Base-by-base conservation (phyloP, 1,139 yeast genomes). In the Taphrina deformans region DNA sequence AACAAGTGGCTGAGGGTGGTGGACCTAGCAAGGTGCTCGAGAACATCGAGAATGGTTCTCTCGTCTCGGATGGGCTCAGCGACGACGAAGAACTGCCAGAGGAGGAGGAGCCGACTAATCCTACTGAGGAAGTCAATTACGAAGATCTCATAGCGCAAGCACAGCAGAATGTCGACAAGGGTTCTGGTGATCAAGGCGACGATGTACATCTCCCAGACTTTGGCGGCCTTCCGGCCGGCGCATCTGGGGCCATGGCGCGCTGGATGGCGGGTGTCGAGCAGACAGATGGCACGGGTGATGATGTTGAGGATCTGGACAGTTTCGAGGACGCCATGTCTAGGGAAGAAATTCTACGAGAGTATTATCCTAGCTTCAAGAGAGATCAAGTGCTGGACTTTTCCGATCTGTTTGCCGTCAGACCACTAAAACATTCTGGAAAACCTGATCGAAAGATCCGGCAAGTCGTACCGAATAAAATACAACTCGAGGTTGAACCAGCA, bases 361-460 rank as follows among this genome's bases (percentile, higher is more conserved):
- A 83, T 71, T 89, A 82, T 72, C 96, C 96, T 0, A 79, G 83
- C 1, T 89, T 86, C 73, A 78, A 80, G 59, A 78, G 78, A 16
- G 80, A 83, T 45, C 79, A 81, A 55, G 82, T 87, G 1, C 79
- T 87, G 71, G 83, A 85, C 70, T 85, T 87, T 81, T 89, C 87
- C 73, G 75, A 83, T 5, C 77, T 88, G 58, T 88, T 87, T 71
- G 84, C 87, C 3, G 85, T 90, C 1, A 79, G 81, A 26, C 88
- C 92, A 0, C 75, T 78, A 33, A 82, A 80, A 66, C 83, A 82
- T 69, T 76, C 78, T 40, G 83, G 80, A 65, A 83, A 84, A 35
- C 77, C 78, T 38, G 88, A 90, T 0, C 79, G 83, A 16, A 71
- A 72, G 6, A 74, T 77, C n/a, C 82, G 83, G 66, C 88, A 91